Evolutionary conservation across 2,329 filamentous ascomycete species (phyloP).

Genomic region (Cryphonectria nitschkei): DNA sequence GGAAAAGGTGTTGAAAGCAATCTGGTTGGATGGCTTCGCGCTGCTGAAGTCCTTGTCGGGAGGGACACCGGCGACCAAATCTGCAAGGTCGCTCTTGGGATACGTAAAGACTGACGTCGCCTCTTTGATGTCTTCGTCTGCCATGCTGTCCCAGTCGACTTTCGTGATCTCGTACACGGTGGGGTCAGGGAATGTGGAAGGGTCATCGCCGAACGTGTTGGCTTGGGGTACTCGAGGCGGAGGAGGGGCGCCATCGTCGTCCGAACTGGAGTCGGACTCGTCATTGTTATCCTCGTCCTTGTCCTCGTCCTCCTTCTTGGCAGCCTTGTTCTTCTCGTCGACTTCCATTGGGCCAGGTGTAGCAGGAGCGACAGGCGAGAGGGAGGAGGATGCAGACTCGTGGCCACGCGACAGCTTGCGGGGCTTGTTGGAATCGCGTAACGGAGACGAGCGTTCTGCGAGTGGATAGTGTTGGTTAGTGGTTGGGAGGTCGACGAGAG

Average conservation of each 20-base stretch:
- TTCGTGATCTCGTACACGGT: conserved; percentile 92
- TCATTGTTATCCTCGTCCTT: conserved; percentile 47
- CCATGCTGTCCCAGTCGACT: conserved; percentile 70
- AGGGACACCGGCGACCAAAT: conserved; percentile 85
- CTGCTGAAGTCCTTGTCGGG: conserved; percentile 96
- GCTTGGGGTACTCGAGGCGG: conserved; percentile 71
- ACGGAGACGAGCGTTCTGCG: conserved; percentile 58
- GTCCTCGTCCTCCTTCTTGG: conserved; percentile 36
- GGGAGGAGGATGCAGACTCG: conserved; percentile 62
- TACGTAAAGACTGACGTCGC: conserved; percentile 88
- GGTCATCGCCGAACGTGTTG: conserved; percentile 91
- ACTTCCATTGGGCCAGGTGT: conserved; percentile 62
- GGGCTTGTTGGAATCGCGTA: conserved; percentile 54
- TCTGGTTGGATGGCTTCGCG: conserved; percentile 90
- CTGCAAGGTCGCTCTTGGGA: conserved; percentile 76
- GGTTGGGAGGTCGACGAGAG: conserved; percentile 9
- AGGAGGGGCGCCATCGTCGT: conserved; percentile 64
- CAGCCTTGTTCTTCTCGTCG: conserved; percentile 46
- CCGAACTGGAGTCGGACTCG: conserved; percentile 54
- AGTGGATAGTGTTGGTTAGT: conserved; percentile 28
- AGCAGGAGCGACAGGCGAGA: conserved; percentile 57
- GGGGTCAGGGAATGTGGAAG: conserved; percentile 86
- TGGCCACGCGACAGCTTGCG: conserved; percentile 55
- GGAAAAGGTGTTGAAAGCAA: conserved; percentile 91
- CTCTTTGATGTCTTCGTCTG: conserved; percentile 80